phyloP scores from a whole-genome alignment of 2,329 filamentous ascomycete genomes.

The Cladophialophora psammophila region DNA sequence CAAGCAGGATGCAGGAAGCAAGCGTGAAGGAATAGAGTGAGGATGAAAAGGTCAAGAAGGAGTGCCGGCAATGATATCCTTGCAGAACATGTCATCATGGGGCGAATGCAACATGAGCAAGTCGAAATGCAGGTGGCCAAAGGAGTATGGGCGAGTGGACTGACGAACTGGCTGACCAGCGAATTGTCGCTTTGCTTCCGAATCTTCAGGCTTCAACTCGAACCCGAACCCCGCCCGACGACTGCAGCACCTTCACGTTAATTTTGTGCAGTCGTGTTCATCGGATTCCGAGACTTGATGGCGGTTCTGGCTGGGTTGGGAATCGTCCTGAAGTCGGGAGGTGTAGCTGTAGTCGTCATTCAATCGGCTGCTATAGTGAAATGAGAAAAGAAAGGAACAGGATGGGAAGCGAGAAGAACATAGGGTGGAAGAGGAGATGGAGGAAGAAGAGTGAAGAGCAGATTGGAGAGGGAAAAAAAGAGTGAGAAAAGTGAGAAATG shows the following conservation, averaged over 20 bases:
- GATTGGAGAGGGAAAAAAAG: conserved; percentile 7
- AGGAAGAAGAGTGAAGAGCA: not conserved
- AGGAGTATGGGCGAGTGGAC: conserved; percentile 22
- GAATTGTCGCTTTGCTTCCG: conserved; percentile 24
- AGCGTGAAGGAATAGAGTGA: conserved; percentile 2
- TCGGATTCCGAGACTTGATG: not conserved
- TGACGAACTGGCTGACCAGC: conserved; percentile 23
- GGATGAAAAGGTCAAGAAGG: conserved; percentile 10
- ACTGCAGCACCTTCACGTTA: conserved; percentile 10
- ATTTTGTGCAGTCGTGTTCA: conserved; percentile 7
- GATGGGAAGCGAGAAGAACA: not conserved
- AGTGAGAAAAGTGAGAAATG: conserved; percentile 14
- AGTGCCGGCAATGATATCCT: conserved; percentile 30
- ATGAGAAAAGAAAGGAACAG: not conserved
- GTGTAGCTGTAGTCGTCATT: not conserved
- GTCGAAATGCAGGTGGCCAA: conserved; percentile 25
- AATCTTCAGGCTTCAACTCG: conserved; percentile 13
- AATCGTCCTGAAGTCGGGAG: not conserved
- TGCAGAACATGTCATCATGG: conserved; percentile 24
- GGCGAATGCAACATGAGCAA: conserved; percentile 21
- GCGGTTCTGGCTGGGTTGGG: not conserved
- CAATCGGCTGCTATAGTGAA: not conserved
- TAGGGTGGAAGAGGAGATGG: not conserved
- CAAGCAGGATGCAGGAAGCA: conserved; percentile 19
- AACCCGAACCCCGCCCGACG: conserved; percentile 25